Evolutionary conservation across 176 grass and related monocot genomes (phyloP).

Genomic region (Zea mays): Zm-B73-REFERENCE-NAM-5.0 NC_050100.1:74986001-74986500

Average conservation of each 20-base stretch:
- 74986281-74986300: slow-evolving; percentile 26
- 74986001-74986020: no score
- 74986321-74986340: slow-evolving; percentile 13
- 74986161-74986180: neutral
- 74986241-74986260: slow-evolving; percentile 6
- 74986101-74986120: neutral
- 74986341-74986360: slow-evolving; percentile 29
- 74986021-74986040: no score
- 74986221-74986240: slow-evolving; percentile 10
- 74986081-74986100: neutral
- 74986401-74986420: slow-evolving; percentile 44
- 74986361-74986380: slow-evolving; percentile 28
- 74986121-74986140: neutral
- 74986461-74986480: no score
- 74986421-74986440: neutral
- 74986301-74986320: slow-evolving; percentile 31
- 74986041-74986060: no score
- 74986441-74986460: neutral
- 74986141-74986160: slow-evolving; percentile 27
- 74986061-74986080: no score
- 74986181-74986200: neutral
- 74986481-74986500: no score
- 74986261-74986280: slow-evolving; percentile 5
- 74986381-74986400: slow-evolving; percentile 35
- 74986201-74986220: slow-evolving; percentile 18